phyloP scores from a whole-genome alignment of 371 early-diverging fungal species.

The Syncephalastrum sp. region DNA sequence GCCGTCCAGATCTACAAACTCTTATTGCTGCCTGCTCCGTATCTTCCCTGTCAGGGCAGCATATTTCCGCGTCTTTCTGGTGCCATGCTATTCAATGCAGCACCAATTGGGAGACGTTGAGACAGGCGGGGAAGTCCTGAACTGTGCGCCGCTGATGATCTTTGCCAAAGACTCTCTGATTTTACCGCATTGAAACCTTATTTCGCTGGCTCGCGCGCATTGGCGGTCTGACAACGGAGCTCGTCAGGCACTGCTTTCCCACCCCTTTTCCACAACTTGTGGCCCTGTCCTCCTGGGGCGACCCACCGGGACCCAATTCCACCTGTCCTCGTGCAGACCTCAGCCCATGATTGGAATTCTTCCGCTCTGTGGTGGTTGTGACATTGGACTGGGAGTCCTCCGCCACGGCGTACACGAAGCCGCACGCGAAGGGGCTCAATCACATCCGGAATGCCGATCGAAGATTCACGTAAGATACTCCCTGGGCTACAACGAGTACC shows the following conservation, averaged over 20 bases:
- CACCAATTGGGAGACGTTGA: too few relatives aligned
- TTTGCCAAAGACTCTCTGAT: constrained; percentile 5
- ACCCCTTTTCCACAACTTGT: background rate
- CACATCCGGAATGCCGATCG: too few relatives aligned
- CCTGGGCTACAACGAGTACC: background rate
- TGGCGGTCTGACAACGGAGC: background rate
- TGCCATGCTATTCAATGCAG: too few relatives aligned
- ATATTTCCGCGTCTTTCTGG: too few relatives aligned
- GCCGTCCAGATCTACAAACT: background rate
- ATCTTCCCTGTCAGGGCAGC: too few relatives aligned
- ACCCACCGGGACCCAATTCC: too few relatives aligned
- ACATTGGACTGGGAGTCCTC: background rate
- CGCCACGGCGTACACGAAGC: background rate
- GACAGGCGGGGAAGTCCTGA: too few relatives aligned
- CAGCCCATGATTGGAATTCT: background rate
- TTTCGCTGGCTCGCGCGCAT: background rate
- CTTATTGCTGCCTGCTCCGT: background rate
- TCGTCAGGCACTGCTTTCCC: background rate
- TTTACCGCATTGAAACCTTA: background rate
- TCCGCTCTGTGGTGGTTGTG: background rate
- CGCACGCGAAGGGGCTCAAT: too few relatives aligned
- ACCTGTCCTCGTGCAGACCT: background rate
- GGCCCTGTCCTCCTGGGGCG: background rate
- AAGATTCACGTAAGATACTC: background rate
- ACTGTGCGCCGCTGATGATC: background rate